Conservation (phyloP, 805 yeast genomes). For the Wickerhamomyces mucosus region DNA sequence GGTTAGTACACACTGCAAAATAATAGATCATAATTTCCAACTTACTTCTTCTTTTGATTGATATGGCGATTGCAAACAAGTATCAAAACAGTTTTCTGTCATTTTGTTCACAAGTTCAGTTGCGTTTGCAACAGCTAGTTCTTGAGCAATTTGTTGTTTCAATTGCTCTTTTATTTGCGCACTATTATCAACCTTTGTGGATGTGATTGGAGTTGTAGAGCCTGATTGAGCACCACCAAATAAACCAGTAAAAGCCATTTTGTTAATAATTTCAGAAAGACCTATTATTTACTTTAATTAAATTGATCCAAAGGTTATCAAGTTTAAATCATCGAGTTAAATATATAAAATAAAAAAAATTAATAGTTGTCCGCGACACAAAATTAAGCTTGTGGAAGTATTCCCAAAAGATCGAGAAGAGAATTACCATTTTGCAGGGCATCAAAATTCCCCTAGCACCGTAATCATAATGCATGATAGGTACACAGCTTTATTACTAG, state of each 20-base stretch:
- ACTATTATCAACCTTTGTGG: conserved; percentile 15
- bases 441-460: no score
- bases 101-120: conserved; percentile 77
- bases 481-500: no score
- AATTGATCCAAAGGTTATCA: no score
- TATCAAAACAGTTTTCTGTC: conserved; percentile 79
- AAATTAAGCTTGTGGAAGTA: no score
- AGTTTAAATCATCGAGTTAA: no score
- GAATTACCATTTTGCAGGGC: no score
- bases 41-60: conserved; percentile 40
- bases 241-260: conserved; percentile 20
- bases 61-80: conserved; percentile 62
- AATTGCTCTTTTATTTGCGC: conserved; percentile 50
- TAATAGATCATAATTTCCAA: background rate
- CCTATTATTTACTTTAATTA: no score
- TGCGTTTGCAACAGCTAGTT: conserved; percentile 86
- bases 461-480: no score
- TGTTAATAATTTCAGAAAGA: no score
- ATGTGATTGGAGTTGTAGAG: conserved; percentile 16
- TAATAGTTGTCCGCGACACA: no score
- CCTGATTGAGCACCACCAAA: conserved; percentile 19
- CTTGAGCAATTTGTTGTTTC: conserved; percentile 66
- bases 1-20: conserved; percentile 4
- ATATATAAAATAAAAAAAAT: no score
- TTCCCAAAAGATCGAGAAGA: no score